Conservation (phyloP, 1,284 basidiomycete genomes). For the Boletus nobilissimus region DNA sequence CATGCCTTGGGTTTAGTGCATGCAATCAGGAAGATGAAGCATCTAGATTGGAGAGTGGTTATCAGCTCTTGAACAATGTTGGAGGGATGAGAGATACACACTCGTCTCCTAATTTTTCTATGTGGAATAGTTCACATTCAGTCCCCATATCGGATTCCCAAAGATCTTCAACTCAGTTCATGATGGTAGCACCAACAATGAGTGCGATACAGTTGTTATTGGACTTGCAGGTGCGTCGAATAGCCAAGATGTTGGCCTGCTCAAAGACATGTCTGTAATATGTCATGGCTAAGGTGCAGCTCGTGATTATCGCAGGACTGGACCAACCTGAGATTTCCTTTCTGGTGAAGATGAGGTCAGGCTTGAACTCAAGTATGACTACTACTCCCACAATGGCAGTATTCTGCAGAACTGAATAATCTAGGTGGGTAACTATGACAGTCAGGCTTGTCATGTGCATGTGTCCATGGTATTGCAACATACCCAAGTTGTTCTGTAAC, state of each 20-base stretch:
- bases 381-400: too few species aligned
- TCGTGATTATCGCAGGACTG: not conserved
- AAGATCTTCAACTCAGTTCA: conserved; percentile 96
- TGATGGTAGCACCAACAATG: conserved; percentile 94
- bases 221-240: conserved; percentile 97
- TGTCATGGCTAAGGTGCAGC: not conserved
- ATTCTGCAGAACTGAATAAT: too few species aligned
- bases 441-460: too few species aligned
- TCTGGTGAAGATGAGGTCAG: conserved; percentile 95
- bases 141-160: conserved; percentile 93
- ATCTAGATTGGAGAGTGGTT: conserved; percentile 66
- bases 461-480: too few species aligned
- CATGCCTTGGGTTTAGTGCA: conserved; percentile 97
- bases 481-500: too few species aligned
- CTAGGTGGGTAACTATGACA: too few species aligned
- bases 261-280: conserved; percentile 84
- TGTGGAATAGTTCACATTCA: conserved; percentile 93
- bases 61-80: not conserved
- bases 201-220: conserved; percentile 99
- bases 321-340: conserved; percentile 92
- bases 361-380: conserved; percentile 94
- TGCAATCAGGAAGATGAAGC: conserved; percentile 96
- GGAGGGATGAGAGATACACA: conserved; percentile 45
- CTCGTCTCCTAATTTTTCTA: too few species aligned
- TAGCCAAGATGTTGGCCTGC: conserved; percentile 90